A percentile compares a stretch with the other conserved stretches of the same genome.
Conservation (phyloP, 768 basidiomycete species). For the Fomitopsis serialis region DNA sequence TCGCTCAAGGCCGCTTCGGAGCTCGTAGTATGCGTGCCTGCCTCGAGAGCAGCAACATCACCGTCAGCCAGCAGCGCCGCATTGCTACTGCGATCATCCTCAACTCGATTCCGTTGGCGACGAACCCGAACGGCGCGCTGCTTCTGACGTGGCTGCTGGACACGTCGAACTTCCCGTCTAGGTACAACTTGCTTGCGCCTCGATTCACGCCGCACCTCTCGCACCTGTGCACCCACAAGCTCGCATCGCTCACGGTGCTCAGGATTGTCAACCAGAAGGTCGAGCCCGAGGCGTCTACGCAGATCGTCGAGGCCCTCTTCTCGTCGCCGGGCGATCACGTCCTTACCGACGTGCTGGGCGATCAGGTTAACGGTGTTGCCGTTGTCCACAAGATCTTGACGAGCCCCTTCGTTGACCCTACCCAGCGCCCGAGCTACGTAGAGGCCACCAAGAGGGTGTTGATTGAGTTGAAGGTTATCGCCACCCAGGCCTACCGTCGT, state of each 20-base stretch:
- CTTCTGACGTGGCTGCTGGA: slow-evolving; percentile 96
- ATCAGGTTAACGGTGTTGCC: slow-evolving; percentile 94
- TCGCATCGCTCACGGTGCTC: slow-evolving; percentile 92
- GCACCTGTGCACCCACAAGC: slow-evolving; percentile 95
- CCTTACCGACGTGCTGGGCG: slow-evolving; percentile 87
- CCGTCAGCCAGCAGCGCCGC: slow-evolving; percentile 86
- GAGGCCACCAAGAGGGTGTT: slow-evolving; percentile 89
- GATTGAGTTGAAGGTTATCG: slow-evolving; percentile 86
- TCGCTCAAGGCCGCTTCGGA: slow-evolving; percentile 96
- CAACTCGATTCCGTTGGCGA: slow-evolving; percentile 96
- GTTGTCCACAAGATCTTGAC: slow-evolving; percentile 91
- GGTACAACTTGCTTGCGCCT: slow-evolving; percentile 90
- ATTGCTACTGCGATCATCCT: slow-evolving; percentile 92
- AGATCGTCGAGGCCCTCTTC: slow-evolving; percentile 88
- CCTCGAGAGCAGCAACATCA: slow-evolving; percentile 86
- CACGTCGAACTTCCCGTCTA: slow-evolving; percentile 90
- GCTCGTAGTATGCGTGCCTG: slow-evolving; percentile 98
- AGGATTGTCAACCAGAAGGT: slow-evolving; percentile 96
- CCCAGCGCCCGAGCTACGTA: slow-evolving; percentile 62
- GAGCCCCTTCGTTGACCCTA: slow-evolving; percentile 75
- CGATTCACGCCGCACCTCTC: slow-evolving; percentile 96
- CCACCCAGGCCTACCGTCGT: slow-evolving; percentile 91
- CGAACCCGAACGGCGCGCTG: slow-evolving; percentile 95
- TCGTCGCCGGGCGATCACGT: slow-evolving; percentile 86
- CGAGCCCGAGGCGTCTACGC: slow-evolving; percentile 81